Percentiles rank a stretch among this genome's conserved stretches.
Evolutionary conservation across 2,329 filamentous ascomycete species (phyloP).

Genomic region (Podosphaera leucotricha): DNA sequence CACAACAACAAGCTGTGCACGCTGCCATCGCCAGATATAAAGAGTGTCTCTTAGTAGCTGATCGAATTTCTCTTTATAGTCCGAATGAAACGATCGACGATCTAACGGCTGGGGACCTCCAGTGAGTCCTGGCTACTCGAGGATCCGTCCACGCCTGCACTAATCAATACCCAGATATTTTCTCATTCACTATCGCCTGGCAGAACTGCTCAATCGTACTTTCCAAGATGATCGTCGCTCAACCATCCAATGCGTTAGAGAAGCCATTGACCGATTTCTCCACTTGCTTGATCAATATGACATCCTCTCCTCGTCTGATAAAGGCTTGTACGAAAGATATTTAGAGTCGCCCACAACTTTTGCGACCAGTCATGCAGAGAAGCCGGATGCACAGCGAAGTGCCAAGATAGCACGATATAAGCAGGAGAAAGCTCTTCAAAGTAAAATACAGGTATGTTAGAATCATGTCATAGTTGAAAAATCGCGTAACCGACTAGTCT

Average conservation of each 20-base stretch:
- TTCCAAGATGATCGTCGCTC: slow-evolving; percentile 36
- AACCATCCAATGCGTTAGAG: slow-evolving; percentile 38
- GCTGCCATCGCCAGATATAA: slow-evolving; percentile 47
- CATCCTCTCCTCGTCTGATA: slow-evolving; percentile 40
- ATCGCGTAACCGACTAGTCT: slow-evolving; percentile 9
- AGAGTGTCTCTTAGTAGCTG: slow-evolving; percentile 44
- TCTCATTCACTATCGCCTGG: slow-evolving; percentile 51
- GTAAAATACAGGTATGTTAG: slow-evolving; percentile 45
- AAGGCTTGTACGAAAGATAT: slow-evolving; percentile 48
- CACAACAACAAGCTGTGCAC: slow-evolving; percentile 43
- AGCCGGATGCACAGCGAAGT: slow-evolving; percentile 48
- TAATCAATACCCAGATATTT: slow-evolving; percentile 34
- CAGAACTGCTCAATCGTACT: slow-evolving; percentile 52
- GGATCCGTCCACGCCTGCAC: background rate
- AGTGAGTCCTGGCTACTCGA: slow-evolving; percentile 21
- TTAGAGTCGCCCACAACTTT: slow-evolving; percentile 49
- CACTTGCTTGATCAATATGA: slow-evolving; percentile 56
- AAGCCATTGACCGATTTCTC: slow-evolving; percentile 57
- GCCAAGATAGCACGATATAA: slow-evolving; percentile 71
- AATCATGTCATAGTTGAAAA: background rate
- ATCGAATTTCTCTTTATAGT: slow-evolving; percentile 62
- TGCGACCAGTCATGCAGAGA: slow-evolving; percentile 38
- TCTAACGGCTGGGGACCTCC: slow-evolving; percentile 59
- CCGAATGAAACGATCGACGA: slow-evolving; percentile 78
- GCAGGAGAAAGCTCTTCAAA: slow-evolving; percentile 65